Base-by-base conservation (phyloP, 2,329 filamentous ascomycete species). In the Stachybotrys elegans region DNA sequence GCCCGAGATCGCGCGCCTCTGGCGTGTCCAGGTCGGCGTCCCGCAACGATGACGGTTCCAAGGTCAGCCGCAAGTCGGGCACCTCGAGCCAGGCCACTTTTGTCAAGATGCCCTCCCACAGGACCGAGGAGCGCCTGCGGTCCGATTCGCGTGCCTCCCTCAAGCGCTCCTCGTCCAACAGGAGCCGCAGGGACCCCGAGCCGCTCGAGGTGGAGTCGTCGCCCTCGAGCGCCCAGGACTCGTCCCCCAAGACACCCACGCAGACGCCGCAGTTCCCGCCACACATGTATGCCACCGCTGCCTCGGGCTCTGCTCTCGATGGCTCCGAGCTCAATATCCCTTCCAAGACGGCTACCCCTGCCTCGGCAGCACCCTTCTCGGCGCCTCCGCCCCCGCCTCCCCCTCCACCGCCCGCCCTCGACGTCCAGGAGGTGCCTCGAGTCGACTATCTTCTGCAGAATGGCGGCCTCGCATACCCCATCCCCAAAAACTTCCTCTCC, bases 401-500 rank as follows among this genome's bases (percentile, higher is more conserved):
- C 2, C 88, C 88, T 0, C 89, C 90, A 0, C 90, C 86, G 3
- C 85, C 88, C 1, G 83, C 86, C 1, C 78, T 89, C 8, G 78
- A 82, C 52, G 70, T 83, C 42, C 73, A 84, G 35, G 82, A 89
- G 32, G 76, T 83, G 12, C 92, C 92, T 1, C 80, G 88, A 48
- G 90, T 97, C 16, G 92, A 97, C 61, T 97, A 97, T 60, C 73
- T 97, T 16, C 75, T 96, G 43, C 88, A 93, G 56, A 85, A 96
- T 62, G 92, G 92, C 31, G 92, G 92, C 1, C 69, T 97, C 16
- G 65, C 81, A 19, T 77, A 85, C 36, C 72, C 81, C 1, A 78
- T 93, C 1, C 82, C 90, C 1, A 87, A 84, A 54, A 81, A 81
- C 47, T 80, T 96, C 42, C 70, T 95, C 7, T 75, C 82, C 31